These are phyloP conservation scores for Aspergillus pseudonomiae DNA, from an alignment of 2,329 filamentous ascomycete species.

Conservation along the genomic window DNA sequence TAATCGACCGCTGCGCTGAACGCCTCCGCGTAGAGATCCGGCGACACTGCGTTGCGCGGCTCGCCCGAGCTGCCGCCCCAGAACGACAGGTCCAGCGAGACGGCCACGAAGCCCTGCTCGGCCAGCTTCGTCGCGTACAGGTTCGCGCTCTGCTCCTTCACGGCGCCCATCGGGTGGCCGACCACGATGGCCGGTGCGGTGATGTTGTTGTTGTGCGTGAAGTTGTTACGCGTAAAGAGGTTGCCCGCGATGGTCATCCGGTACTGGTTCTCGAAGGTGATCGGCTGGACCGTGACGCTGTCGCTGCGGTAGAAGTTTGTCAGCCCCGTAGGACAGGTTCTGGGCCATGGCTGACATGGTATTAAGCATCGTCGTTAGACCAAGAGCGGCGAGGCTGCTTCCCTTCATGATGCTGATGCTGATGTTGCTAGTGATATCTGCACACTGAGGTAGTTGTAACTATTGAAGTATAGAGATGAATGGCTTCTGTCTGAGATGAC, in stretches of 20 bases:
- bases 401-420: neutral
- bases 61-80: slow-evolving; percentile 28
- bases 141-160: slow-evolving; percentile 32
- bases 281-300: slow-evolving; percentile 19
- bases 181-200: slow-evolving; percentile 24
- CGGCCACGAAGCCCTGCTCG: slow-evolving; percentile 27
- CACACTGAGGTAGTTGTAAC: neutral
- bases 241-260: slow-evolving; percentile 23
- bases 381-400: neutral
- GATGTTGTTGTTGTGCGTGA: slow-evolving; percentile 6
- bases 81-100: slow-evolving; percentile 28
- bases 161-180: slow-evolving; percentile 30
- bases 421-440: neutral
- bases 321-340: slow-evolving; percentile 27
- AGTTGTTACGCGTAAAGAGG: slow-evolving; percentile 22
- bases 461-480: neutral
- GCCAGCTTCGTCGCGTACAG: slow-evolving; percentile 29
- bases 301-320: slow-evolving; percentile 31
- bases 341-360: slow-evolving; percentile 19
- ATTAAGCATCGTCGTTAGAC: neutral
- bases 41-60: slow-evolving; percentile 27
- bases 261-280: slow-evolving; percentile 24
- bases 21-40: slow-evolving; percentile 28
- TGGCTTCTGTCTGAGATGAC: neutral
- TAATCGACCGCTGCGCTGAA: slow-evolving; percentile 32